Evolutionary conservation across 306 rosid genomes (phyloP), one percentile per base, ranked within the genome.

Genomic region (Trifolium subterraneum): DNA sequence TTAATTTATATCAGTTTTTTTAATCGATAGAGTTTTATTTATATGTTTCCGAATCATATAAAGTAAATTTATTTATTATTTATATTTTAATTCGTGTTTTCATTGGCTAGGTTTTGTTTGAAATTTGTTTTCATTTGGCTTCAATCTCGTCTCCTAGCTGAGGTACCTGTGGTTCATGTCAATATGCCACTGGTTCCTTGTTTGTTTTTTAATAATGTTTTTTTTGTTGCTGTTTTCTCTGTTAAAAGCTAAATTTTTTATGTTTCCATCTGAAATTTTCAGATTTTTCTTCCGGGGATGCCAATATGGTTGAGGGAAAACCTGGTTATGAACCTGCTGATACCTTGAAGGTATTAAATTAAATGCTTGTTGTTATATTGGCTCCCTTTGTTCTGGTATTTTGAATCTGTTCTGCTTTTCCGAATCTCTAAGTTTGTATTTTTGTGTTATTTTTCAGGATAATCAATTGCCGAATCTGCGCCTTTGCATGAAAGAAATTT

Each of bases 331-430:
- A 83, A 62, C 36, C 44, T 35, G 83, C 44, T 29, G 84, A 74
- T 55, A 39, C 84, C 31, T 23, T 44, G 9, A 89, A 89, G 97
- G 98, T 93, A 84, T 61, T 45, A 48, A 60, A 36, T 64, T 38
- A 8, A 63, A 36, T 16, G 4, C 5, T 72, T 71, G 44, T 78
- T 58, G 18, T n/a, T 19, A 27, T 51, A 1, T 18, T 19, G 29
- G 20, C 5, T 2, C 16, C 1, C 3, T 33, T 60, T 8, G n/a
- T 9, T 8, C n/a, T 25, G 22, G 7, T 4, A 54, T 16, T 56
- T 39, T 51, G 7, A 6, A 8, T 31, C 2, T 11, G 8, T 3
- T 35, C 11, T 33, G 33, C 1, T 60, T 3, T 6, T 41, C 15
- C 27, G 52, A 15, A 23, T 61, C 1, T 48, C 15, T 11, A 10